Evolutionary conservation across 345 rosid species (phyloP).

Genomic region (Bretschneidera sinensis): DNA sequence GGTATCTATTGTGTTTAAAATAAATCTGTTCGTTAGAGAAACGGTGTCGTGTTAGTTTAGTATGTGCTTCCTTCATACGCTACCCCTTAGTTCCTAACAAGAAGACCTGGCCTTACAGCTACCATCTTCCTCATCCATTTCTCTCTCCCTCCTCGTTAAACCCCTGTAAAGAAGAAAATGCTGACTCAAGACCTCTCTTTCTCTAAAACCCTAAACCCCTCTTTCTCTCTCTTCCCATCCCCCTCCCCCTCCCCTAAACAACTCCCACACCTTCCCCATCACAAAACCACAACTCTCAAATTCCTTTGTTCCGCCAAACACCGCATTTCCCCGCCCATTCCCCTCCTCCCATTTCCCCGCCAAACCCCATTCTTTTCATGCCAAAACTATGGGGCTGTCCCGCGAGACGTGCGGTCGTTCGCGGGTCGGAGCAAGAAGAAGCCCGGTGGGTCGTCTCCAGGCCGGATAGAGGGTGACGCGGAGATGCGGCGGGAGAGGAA

Average conservation of each 20-base stretch:
- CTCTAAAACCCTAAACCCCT: slow-evolving; percentile 73
- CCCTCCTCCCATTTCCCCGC: slow-evolving; percentile 4
- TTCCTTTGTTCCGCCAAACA: background rate
- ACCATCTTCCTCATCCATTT: background rate
- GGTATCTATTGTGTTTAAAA: no score
- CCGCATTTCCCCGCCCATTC: background rate
- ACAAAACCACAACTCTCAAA: background rate
- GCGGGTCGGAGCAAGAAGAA: slow-evolving; percentile 91
- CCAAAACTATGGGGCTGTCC: slow-evolving; percentile 20
- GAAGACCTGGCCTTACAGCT: background rate
- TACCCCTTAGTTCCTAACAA: no score
- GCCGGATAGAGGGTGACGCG: slow-evolving; percentile 53
- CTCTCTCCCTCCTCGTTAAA: background rate
- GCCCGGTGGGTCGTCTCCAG: slow-evolving; percentile 49
- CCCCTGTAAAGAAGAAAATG: slow-evolving; percentile 30
- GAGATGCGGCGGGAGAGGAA: slow-evolving; percentile 43
- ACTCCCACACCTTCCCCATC: slow-evolving; percentile 12
- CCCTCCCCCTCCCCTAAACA: slow-evolving; percentile 24
- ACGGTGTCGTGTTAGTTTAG: background rate
- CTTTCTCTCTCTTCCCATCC: slow-evolving; percentile 16
- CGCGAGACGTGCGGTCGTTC: slow-evolving; percentile 49
- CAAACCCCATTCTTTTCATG: slow-evolving; percentile 20
- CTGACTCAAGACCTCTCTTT: slow-evolving; percentile 41
- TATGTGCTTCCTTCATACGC: no score
- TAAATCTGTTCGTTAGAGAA: background rate